Evolutionary conservation across 2,329 filamentous ascomycete genomes (phyloP).

Genomic region (Calonectria pseudoreteaudii): DNA sequence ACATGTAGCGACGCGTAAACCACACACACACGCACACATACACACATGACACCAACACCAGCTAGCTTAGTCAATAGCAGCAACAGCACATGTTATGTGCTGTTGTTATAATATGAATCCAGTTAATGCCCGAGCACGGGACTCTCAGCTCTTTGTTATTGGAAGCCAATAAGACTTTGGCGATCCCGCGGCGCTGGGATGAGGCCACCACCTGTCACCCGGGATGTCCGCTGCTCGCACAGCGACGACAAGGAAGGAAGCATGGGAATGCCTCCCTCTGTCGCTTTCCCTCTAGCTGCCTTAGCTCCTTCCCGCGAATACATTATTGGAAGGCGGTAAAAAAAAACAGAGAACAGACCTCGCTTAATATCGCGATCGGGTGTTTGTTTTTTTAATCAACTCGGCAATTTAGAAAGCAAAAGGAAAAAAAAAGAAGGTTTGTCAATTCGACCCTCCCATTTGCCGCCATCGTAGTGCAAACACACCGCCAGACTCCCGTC

Average conservation of each 20-base stretch:
- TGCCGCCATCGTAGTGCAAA: neutral
- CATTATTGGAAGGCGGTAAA: constrained; percentile 6
- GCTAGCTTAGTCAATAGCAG: neutral
- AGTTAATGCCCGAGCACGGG: neutral
- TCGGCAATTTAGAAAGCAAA: too few relatives aligned
- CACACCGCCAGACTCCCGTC: constrained; percentile 10
- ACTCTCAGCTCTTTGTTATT: neutral
- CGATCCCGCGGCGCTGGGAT: neutral
- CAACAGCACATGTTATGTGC: neutral
- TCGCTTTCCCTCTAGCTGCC: neutral
- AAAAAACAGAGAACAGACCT: neutral
- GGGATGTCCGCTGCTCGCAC: neutral
- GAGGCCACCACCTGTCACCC: neutral
- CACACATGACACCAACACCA: too few relatives aligned
- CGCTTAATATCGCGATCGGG: too few relatives aligned
- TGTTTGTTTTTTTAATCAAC: too few relatives aligned
- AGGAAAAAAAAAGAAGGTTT: neutral
- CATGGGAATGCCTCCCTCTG: constrained; percentile 1
- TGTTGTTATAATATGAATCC: neutral
- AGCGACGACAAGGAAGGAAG: neutral
- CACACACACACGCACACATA: neutral
- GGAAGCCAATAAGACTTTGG: neutral
- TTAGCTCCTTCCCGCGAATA: neutral
- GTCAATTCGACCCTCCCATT: neutral
- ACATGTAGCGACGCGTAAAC: neutral